A percentile compares a stretch with the other conserved stretches of the same genome.
These are phyloP conservation scores for Globisporangium canariense DNA, from an alignment of 352 stramenopile species.

Conservation along the genomic window DNA sequence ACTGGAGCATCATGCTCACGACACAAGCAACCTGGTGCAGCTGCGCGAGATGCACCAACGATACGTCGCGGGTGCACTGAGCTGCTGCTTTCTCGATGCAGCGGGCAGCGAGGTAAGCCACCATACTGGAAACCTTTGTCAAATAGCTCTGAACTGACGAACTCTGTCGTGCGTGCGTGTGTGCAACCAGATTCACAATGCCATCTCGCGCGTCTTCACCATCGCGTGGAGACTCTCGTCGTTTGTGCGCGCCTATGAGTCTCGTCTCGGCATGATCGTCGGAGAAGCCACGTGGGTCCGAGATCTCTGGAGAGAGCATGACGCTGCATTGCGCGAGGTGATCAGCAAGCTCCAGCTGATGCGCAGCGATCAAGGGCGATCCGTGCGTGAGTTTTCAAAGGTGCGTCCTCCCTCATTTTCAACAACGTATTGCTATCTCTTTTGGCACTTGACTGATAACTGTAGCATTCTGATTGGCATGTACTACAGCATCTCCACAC, in stretches of 20 bases:
- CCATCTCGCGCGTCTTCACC: conserved; percentile 22
- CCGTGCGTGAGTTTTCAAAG: conserved; percentile 39
- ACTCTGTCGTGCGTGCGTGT: background rate
- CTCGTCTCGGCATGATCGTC: conserved; percentile 1
- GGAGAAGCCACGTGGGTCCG: conserved; percentile 1
- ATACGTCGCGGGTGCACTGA: conserved; percentile 28
- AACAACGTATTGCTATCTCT: background rate
- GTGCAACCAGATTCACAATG: conserved; percentile 24
- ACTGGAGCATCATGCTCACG: conserved; percentile 19
- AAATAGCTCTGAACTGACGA: background rate
- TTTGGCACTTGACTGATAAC: conserved; percentile 11
- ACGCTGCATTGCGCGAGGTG: conserved; percentile 22
- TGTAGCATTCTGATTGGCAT: background rate
- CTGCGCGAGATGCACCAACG: conserved; percentile 34
- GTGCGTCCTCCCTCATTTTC: conserved; percentile 19
- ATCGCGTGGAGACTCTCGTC: conserved; percentile 31
- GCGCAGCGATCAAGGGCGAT: conserved; percentile 21
- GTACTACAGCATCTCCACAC: conserved; percentile 43
- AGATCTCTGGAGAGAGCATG: conserved; percentile 25
- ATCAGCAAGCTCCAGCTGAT: conserved; percentile 26
- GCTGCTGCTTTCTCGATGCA: conserved; percentile 44
- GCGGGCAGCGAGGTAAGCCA: conserved; percentile 20
- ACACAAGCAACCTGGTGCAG: conserved; percentile 23
- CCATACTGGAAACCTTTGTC: no score
- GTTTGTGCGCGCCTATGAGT: conserved; percentile 22